Evolutionary conservation across 352 stramenopile genomes (phyloP).

Genomic region (Sclerospora graminicola): DNA sequence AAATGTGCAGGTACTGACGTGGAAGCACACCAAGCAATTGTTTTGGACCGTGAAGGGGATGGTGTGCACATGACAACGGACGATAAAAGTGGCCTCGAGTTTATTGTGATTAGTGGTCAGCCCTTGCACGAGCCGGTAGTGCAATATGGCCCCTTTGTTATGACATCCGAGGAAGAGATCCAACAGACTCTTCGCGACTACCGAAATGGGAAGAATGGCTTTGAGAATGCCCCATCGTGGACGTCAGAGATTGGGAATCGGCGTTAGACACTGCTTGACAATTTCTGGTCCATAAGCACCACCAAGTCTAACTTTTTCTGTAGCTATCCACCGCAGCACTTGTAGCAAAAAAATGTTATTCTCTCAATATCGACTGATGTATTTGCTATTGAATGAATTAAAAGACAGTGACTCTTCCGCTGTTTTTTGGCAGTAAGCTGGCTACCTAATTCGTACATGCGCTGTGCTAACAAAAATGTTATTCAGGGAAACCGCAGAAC

Average conservation of each 20-base stretch:
- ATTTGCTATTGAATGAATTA: too few relatives aligned
- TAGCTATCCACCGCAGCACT: too few relatives aligned
- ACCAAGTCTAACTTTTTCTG: too few relatives aligned
- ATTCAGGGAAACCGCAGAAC: too few relatives aligned
- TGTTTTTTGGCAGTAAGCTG: too few relatives aligned
- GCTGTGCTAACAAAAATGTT: too few relatives aligned
- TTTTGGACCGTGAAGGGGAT: slow-evolving; percentile 38
- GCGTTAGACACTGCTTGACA: not conserved
- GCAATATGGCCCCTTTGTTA: slow-evolving; percentile 67
- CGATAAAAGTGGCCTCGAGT: slow-evolving; percentile 27
- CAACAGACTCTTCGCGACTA: slow-evolving; percentile 47
- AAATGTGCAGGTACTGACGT: slow-evolving; percentile 15
- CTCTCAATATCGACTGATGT: too few relatives aligned
- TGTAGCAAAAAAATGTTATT: too few relatives aligned
- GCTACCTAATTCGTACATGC: too few relatives aligned
- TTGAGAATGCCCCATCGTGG: slow-evolving; percentile 53
- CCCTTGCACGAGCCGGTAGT: slow-evolving; percentile 52
- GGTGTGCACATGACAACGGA: slow-evolving; percentile 32
- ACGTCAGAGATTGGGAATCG: slow-evolving; percentile 38
- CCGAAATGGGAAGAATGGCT: slow-evolving; percentile 43
- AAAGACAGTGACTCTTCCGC: too few relatives aligned
- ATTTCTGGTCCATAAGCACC: too few relatives aligned
- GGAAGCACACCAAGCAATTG: slow-evolving; percentile 29
- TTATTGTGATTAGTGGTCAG: slow-evolving; percentile 47
- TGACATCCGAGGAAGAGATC: slow-evolving; percentile 48